Evolutionary conservation across 2,329 filamentous ascomycete genomes (phyloP), one percentile per base, ranked within the genome.

Genomic region (Boeremia exigua): DNA sequence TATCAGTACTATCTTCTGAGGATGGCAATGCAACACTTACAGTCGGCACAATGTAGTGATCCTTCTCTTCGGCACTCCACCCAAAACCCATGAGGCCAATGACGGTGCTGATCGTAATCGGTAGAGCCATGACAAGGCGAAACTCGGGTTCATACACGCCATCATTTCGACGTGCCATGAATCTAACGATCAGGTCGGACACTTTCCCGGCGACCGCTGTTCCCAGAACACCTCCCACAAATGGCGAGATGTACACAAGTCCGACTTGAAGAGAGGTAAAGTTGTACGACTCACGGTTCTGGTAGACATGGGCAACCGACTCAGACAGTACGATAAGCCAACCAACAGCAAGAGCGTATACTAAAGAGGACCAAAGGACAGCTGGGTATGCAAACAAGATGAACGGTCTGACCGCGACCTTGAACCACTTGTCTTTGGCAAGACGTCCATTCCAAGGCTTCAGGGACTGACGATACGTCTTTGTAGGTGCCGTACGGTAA

Each of bases 311-410:
- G 0, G 91, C 85, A 2, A 98, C 86, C 0, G 89, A 90, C 75
- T 98, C 93, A 0, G 92, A 96, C 1, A 98, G 84, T 38, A 98
- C 92, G 62, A 98, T 97, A 27, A 98, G 83, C 95, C 94, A 98
- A 33, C 94, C 94, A 6, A 98, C 85, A 0, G 92, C 95, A 65
- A 95, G 88, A 0, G 92, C 81, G 72, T 98, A 98, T 4, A 96
- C 86, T 0, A 90, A 81, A 0, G 92, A 81, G 6, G 91, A 94
- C 94, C 93, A 98, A 8, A 97, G 83, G 1, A 98, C 90, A 0
- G 90, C 86, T 0, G 95, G 95, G 69, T 98, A 97, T 1, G 88
- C 85, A 66, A 88, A 96, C 1, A 98, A 83, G 42, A 97, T 86
- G 58, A 98, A 91, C 0, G 94, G 95, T 1, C 94, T 84, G 5